Evolutionary conservation across 2,329 filamentous ascomycete species (phyloP), one percentile per base, ranked within the genome.

Genomic region (Shiraia sp.): DNA sequence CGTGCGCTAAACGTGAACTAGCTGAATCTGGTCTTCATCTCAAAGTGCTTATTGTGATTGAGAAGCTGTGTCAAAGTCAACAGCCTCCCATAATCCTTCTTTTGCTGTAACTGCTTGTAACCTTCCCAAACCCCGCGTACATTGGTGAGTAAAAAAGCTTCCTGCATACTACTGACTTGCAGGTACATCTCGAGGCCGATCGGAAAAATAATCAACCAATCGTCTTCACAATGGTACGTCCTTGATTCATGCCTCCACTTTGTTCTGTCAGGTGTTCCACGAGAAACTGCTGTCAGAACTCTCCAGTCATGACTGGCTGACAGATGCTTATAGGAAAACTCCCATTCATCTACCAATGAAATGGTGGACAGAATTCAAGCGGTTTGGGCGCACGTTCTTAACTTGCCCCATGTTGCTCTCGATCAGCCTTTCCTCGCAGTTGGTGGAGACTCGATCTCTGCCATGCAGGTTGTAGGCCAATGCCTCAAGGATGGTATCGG

Each of bases 361-460:
- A 45, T 57, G 30, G 61, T 62, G 46, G 36, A 38, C 23, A 44
- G 25, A 19, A 40, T 67, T 22, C 53, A 61, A 30, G 53, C 53
- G 7, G 47, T 65, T 17, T 65, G 61, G 61, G 55, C 63, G 15
- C 59, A 60, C 37, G 62, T 66, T 10, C 35, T 67, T 23, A 66
- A 66, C 34, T 38, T 66, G 14, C 49, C 58, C 1, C 53, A 61
- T 43, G 53, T 67, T 25, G 26, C 55, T 6, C 45, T 65, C 10
- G 56, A 65, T 27, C 55, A 59, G 9, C 47, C 64, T 1, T 78
- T 77, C 46, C 49, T 77, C 3, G 71, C 65, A 9, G 50, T 76
- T 2, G 74, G 75, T 24, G 75, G 75, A 36, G 75, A 78, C 41
- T 76, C 74, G 0, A 76, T 77, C 40, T 75, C 74, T 28, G 74